Evolutionary conservation across 2,329 filamentous ascomycete genomes (phyloP).

Genomic region (Colletotrichum sp.): DNA sequence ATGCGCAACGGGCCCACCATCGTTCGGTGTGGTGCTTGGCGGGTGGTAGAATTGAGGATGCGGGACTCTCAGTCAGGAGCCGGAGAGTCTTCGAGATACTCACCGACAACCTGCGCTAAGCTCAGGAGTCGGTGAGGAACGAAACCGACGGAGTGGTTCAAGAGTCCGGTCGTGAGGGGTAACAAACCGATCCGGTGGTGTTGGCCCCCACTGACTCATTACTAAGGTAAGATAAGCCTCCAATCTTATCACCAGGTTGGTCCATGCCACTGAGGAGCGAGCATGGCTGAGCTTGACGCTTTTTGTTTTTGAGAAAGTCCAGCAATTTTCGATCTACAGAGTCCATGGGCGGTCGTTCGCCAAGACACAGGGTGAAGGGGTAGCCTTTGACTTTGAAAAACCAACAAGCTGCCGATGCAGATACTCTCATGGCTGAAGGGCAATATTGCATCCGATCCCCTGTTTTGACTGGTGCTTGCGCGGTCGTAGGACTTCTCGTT

Average conservation of each 20-base stretch:
- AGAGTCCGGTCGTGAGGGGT: background rate
- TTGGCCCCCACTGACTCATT: background rate
- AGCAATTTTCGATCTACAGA: background rate
- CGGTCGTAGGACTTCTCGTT: background rate
- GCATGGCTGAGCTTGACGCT: background rate
- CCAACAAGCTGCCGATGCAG: background rate
- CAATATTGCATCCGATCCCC: background rate
- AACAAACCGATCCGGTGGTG: background rate
- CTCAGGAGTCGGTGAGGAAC: background rate
- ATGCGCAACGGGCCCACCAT: slow-evolving; percentile 52
- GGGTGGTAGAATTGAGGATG: background rate
- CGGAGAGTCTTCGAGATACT: background rate
- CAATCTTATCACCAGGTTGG: background rate
- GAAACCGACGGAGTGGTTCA: background rate
- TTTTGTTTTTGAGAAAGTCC: background rate
- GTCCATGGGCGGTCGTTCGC: background rate
- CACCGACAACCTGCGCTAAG: background rate
- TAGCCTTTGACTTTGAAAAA: background rate
- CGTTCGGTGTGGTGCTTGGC: background rate
- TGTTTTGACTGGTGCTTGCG: background rate
- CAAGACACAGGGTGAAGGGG: background rate
- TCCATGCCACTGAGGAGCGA: background rate
- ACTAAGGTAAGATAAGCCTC: background rate
- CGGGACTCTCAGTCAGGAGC: background rate
- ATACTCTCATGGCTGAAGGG: background rate